These are phyloP conservation scores for Phellinidium pouzarii DNA, from an alignment of 1,284 basidiomycete genomes.

Conservation along the genomic window DNA sequence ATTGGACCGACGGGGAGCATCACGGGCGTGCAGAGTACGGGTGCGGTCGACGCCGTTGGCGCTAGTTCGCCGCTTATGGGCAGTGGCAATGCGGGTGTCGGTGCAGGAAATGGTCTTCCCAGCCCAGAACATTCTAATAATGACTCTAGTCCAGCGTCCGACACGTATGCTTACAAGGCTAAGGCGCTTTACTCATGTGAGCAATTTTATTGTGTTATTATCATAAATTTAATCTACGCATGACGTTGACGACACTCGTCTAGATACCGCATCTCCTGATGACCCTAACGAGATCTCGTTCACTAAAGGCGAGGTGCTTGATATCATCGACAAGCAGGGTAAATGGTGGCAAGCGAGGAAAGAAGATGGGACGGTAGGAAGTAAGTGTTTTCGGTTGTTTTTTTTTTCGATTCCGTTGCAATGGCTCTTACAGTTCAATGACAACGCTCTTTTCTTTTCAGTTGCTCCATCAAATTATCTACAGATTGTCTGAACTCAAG, in stretches of 20 bases:
- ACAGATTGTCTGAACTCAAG: slow-evolving; percentile 48
- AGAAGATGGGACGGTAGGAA: slow-evolving; percentile 75
- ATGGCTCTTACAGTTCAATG: slow-evolving; percentile 13
- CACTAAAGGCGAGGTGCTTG: slow-evolving; percentile 87
- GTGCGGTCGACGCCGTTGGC: slow-evolving; percentile 38
- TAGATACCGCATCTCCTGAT: slow-evolving; percentile 86
- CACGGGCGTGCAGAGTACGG: slow-evolving; percentile 35
- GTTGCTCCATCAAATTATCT: slow-evolving; percentile 81
- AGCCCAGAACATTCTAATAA: slow-evolving; percentile 22
- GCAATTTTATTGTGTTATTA: slow-evolving; percentile 29
- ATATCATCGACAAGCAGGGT: slow-evolving; percentile 89
- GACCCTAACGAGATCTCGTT: slow-evolving; percentile 98
- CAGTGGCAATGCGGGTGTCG: slow-evolving; percentile 45
- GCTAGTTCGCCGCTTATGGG: slow-evolving; percentile 60
- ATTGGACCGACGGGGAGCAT: slow-evolving; percentile 30
- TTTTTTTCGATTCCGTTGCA: neutral
- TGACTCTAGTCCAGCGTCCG: slow-evolving; percentile 25
- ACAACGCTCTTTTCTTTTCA: slow-evolving; percentile 28
- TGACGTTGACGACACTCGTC: slow-evolving; percentile 22
- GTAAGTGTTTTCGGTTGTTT: slow-evolving; percentile 38
- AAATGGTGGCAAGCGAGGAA: slow-evolving; percentile 97
- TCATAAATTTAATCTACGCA: slow-evolving; percentile 15
- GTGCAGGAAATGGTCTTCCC: slow-evolving; percentile 36
- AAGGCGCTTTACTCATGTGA: slow-evolving; percentile 82
- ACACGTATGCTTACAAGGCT: slow-evolving; percentile 61